phyloP scores from a whole-genome alignment of 2,329 filamentous ascomycete species.

The Trichoderma afroharzianum region DNA sequence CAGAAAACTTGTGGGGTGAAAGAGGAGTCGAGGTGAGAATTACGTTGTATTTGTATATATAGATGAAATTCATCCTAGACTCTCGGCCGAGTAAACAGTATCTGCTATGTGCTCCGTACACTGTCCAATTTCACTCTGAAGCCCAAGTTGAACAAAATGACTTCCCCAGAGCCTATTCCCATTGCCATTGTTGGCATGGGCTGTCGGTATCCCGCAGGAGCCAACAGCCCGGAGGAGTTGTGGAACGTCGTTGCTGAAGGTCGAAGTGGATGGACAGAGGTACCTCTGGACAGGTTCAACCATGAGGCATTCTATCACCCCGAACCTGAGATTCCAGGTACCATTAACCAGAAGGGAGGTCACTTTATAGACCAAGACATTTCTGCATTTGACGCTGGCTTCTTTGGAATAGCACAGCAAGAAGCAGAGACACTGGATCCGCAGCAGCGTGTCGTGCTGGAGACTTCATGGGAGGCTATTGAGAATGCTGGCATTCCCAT shows the following conservation, averaged over 20 bases:
- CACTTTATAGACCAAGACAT: constrained; percentile 34
- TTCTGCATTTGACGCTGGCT: constrained; percentile 38
- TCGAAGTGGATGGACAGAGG: constrained; percentile 35
- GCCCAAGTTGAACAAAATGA: background rate
- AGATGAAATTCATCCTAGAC: background rate
- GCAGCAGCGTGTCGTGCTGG: constrained; percentile 29
- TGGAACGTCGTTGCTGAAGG: constrained; percentile 38
- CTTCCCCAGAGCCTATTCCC: background rate
- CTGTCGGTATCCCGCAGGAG: constrained; percentile 40
- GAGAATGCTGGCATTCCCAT: constrained; percentile 34
- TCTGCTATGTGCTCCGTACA: background rate
- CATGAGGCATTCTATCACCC: constrained; percentile 42
- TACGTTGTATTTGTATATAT: background rate
- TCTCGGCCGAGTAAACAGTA: background rate
- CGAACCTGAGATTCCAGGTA: constrained; percentile 32
- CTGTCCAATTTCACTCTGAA: background rate
- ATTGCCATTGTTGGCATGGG: constrained; percentile 38
- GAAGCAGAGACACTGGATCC: constrained; percentile 21
- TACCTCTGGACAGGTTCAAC: constrained; percentile 39
- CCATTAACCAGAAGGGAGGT: background rate
- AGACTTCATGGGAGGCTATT: constrained; percentile 39
- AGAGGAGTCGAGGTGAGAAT: background rate
- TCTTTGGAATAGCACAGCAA: constrained; percentile 23
- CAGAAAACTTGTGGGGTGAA: background rate
- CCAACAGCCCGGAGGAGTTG: constrained; percentile 31